Conservation (phyloP, 495 filamentous ascomycete genomes). For the Xylaria palmicola region DNA sequence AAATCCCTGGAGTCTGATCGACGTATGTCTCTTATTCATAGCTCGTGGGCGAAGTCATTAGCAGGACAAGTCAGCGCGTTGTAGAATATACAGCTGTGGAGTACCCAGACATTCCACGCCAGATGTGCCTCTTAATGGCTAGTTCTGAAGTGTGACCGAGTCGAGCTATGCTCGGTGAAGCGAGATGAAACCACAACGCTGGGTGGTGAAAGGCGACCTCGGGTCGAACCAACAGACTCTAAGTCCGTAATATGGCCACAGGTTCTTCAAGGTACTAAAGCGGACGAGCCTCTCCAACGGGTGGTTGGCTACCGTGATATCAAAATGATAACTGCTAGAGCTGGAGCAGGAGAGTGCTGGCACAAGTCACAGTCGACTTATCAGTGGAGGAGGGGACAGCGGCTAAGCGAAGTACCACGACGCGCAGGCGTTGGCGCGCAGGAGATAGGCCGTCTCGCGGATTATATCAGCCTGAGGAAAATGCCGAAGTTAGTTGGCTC, state of each 20-base stretch:
- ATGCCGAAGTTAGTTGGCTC: neutral
- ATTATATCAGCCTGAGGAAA: neutral
- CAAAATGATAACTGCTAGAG: neutral
- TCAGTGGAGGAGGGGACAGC: neutral
- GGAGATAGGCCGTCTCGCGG: neutral
- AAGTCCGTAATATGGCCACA: neutral
- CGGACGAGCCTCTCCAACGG: neutral
- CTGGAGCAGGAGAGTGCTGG: neutral
- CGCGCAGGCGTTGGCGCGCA: neutral
- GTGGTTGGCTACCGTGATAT: neutral
- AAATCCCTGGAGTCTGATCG: constrained; percentile 10
- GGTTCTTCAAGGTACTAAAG: neutral
- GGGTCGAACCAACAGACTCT: neutral
- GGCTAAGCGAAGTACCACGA: neutral
- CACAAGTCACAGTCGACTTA: neutral
- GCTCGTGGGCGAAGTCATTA: constrained; percentile 14
- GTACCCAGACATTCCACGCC: neutral
- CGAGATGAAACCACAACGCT: neutral
- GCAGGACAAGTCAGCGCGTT: neutral
- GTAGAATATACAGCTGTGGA: neutral
- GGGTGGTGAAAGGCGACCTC: neutral
- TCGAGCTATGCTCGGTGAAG: neutral
- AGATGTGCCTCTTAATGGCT: neutral
- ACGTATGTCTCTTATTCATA: constrained; percentile 26
- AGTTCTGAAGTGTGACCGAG: neutral